Evolutionary conservation across 2,329 filamentous ascomycete genomes (phyloP), one percentile per base, ranked within the genome.

Genomic region (Xenoacremonium recifei): DNA sequence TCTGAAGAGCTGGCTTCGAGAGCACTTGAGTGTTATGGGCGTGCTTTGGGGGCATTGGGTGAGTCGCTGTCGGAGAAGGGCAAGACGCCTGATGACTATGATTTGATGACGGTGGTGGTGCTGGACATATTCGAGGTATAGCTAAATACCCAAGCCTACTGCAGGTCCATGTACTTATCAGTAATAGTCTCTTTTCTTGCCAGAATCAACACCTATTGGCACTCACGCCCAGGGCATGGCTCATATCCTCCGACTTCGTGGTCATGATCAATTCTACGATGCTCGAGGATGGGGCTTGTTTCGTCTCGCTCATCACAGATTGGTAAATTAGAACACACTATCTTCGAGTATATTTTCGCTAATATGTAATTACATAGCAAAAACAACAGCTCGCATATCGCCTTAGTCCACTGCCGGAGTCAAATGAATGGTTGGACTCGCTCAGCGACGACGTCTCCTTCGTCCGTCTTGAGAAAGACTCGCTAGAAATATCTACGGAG

Each of bases 171-270:
- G 16, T 27, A 7, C 10, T 31, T 44, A 5, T 47, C 33, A 12
- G 15, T 21, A 27, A 6, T 3, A 68, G 67, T 60, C 62, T 7
- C 41, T 68, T 13, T 67, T 63, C 41, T 48, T 61, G 9, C 59
- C 58, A 3, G 51, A 61, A 3, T 21, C 49, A 11, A 21, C 50
- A 11, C 32, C 47, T 13, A 45, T 47, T n/a, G 60, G 60, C 33
- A 56, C 61, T 18, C 67, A 69, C 44, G 54, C 60, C 10, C 63
- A 69, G 40, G 66, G 66, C 13, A 69, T 70, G 64, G 65, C 64
- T 4, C 64, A 68, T 20, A 66, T 69, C 7, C 50, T 69, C 20
- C 54, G 66, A 15, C 50, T 68, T 1, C 58, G 65, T 13, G 66
- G 65, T 7, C 48, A 57, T 20, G 55, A 64, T 13, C 59, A 63